A percentile compares a stretch with the other conserved stretches of the same genome.
Conservation (phyloP, 202 grass and related monocot species). For the Zizania palustris region DNA sequence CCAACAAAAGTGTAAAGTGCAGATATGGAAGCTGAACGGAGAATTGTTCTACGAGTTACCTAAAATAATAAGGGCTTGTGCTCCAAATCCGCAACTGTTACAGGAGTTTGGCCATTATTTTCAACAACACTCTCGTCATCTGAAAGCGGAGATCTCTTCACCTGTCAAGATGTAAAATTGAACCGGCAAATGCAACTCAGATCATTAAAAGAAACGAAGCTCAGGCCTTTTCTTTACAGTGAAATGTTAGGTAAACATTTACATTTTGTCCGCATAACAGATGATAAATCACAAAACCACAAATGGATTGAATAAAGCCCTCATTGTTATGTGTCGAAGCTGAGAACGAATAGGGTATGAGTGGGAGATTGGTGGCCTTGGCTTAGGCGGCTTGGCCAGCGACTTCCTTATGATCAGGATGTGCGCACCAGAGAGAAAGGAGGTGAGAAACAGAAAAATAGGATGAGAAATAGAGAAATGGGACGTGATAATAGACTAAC, state of each 20-base stretch:
- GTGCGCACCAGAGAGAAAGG: too few species aligned
- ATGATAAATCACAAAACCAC: not conserved
- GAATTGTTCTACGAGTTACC: slow-evolving; percentile 50
- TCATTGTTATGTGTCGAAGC: too few species aligned
- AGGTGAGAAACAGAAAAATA: too few species aligned
- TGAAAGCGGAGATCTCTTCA: slow-evolving; percentile 74
- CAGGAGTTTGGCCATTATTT: slow-evolving; percentile 80
- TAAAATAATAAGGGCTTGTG: slow-evolving; percentile 91
- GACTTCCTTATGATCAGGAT: too few species aligned
- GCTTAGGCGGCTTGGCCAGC: too few species aligned
- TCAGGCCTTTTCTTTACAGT: not conserved
- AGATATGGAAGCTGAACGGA: slow-evolving; percentile 32
- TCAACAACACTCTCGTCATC: slow-evolving; percentile 66
- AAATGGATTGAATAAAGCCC: not conserved
- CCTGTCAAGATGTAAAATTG: slow-evolving; percentile 51
- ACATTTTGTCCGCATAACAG: slow-evolving; percentile 34
- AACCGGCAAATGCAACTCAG: slow-evolving; percentile 21
- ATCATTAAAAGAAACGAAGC: not conserved
- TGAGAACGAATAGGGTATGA: too few species aligned
- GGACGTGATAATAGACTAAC: too few species aligned
- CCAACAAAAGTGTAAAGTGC: slow-evolving; percentile 26
- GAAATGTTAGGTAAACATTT: not conserved
- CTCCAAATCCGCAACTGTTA: slow-evolving; percentile 86
- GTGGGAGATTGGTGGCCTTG: too few species aligned
- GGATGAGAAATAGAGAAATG: too few species aligned